These are phyloP conservation scores for Ceratopteris richardii DNA, from an alignment of 75 land plant genomes.

Conservation along the genomic window DNA sequence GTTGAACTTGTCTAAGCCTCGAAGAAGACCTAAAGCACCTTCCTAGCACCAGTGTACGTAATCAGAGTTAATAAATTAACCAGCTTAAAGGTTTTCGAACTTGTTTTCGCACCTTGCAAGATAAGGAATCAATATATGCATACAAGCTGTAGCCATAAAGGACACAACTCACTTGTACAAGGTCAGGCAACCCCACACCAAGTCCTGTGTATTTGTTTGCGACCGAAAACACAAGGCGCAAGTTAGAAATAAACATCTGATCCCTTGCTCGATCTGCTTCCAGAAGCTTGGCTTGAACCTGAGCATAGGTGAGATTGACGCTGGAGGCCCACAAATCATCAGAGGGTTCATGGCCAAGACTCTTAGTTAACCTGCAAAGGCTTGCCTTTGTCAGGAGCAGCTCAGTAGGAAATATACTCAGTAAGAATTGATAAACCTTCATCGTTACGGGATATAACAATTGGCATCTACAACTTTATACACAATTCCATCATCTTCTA, in stretches of 20 bases:
- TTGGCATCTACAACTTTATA: neutral
- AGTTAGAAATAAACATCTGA: conserved; percentile 67
- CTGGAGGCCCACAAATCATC: conserved; percentile 65
- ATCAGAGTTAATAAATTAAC: neutral
- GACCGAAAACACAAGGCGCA: conserved; percentile 83
- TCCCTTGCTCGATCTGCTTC: conserved; percentile 70
- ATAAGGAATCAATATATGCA: neutral
- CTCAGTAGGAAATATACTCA: neutral
- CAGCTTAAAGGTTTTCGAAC: too few species aligned
- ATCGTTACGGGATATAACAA: neutral
- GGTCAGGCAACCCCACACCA: conserved; percentile 78
- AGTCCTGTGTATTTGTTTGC: conserved; percentile 72
- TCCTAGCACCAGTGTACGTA: conserved; percentile 38
- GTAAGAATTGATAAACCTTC: neutral
- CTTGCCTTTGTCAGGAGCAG: too few species aligned
- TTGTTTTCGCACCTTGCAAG: too few species aligned
- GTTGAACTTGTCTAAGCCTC: conserved; percentile 93
- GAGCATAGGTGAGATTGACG: conserved; percentile 44
- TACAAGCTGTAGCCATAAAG: neutral
- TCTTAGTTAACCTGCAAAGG: conserved; percentile 58
- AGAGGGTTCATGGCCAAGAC: conserved; percentile 74
- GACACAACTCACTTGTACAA: conserved; percentile 68
- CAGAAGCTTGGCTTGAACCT: conserved; percentile 39
- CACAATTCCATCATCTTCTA: neutral
- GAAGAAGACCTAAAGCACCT: conserved; percentile 70